Evolutionary conservation across 2,329 filamentous ascomycete genomes (phyloP), one percentile per base, ranked within the genome.

Genomic region (Tolypocladium capitatum): DNA sequence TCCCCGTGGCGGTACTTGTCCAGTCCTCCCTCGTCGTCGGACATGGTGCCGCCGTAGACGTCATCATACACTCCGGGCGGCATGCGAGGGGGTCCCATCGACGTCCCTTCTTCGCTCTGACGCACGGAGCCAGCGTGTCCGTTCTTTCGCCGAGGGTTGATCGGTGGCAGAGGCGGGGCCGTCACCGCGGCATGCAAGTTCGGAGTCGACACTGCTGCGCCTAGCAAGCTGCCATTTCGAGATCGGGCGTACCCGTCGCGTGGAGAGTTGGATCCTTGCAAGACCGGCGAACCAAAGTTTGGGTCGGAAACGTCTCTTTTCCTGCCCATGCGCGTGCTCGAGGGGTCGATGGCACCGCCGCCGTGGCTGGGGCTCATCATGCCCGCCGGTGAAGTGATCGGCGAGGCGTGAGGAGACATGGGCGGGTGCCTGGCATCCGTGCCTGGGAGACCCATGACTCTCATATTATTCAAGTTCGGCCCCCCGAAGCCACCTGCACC

Each of bases 141-240:
- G 10, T 68, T 70, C 46, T 73, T 70, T 10, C 77, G 70, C 44
- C 74, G 69, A 28, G 77, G 77, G 56, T 80, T 80, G 58, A 81
- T 75, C 2, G 76, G 76, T 2, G 77, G 77, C 33, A 81, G 49
- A 2, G 76, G 76, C 2, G 76, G 76, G 2, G 64, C 67, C 27
- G 57, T 49, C 18, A 58, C 54, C 11, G 56, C 60, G 6, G 59
- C 58, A 43, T 66, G 66, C 38, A 68, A 52, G 49, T 67, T 66
- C 1, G 68, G 63, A 6, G 64, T 65, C 13, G 66, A 68, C 6
- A 56, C 57, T 1, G 64, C 55, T 10, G 56, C 54, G 1, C 55
- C 54, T 2, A 64, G 57, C 14, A 64, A 49, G 53, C 67, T 69
- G 31, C 63, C 63, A 3, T 63, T 62, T 4, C 65, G 61, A 4